Conservation (phyloP, 2,329 filamentous ascomycete species). For the Pseudogymnoascus sp. region DNA sequence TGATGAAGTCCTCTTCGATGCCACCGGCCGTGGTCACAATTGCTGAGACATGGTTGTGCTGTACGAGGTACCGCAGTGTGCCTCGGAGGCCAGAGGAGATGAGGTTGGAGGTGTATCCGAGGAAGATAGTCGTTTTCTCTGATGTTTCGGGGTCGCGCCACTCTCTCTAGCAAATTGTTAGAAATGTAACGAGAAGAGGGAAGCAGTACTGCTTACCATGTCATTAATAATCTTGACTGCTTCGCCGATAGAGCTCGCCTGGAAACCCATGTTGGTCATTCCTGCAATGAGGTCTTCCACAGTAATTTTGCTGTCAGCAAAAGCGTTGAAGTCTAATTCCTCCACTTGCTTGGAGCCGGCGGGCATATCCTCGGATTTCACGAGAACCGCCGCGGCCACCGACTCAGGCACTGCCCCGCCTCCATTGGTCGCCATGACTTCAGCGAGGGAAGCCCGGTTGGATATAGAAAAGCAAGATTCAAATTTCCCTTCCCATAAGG, state of each 20-base stretch:
- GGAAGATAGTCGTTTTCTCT: slow-evolving; percentile 82
- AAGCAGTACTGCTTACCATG: slow-evolving; percentile 55
- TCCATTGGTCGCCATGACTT: background rate
- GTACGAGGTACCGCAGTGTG: slow-evolving; percentile 82
- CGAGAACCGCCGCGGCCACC: slow-evolving; percentile 74
- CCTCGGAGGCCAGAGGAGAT: slow-evolving; percentile 93
- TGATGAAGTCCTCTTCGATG: slow-evolving; percentile 96
- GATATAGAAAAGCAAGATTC: background rate
- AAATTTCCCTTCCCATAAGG: background rate
- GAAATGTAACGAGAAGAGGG: background rate
- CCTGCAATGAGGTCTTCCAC: slow-evolving; percentile 74
- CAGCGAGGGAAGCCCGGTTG: background rate
- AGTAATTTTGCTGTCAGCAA: slow-evolving; percentile 66
- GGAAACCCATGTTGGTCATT: slow-evolving; percentile 82
- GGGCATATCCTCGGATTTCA: slow-evolving; percentile 75
- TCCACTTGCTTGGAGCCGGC: slow-evolving; percentile 70
- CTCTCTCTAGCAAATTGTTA: slow-evolving; percentile 46
- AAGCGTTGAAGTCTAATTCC: slow-evolving; percentile 86
- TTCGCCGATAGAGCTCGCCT: slow-evolving; percentile 72
- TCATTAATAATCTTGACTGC: slow-evolving; percentile 88
- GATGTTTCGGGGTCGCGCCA: slow-evolving; percentile 76
- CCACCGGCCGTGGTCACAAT: slow-evolving; percentile 95
- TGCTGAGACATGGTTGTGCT: slow-evolving; percentile 85
- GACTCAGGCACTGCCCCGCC: slow-evolving; percentile 41
- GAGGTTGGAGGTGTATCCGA: slow-evolving; percentile 95